Evolutionary conservation across 164 flowering plant genomes (phyloP).

Genomic region (Sextonia rubra): DNA sequence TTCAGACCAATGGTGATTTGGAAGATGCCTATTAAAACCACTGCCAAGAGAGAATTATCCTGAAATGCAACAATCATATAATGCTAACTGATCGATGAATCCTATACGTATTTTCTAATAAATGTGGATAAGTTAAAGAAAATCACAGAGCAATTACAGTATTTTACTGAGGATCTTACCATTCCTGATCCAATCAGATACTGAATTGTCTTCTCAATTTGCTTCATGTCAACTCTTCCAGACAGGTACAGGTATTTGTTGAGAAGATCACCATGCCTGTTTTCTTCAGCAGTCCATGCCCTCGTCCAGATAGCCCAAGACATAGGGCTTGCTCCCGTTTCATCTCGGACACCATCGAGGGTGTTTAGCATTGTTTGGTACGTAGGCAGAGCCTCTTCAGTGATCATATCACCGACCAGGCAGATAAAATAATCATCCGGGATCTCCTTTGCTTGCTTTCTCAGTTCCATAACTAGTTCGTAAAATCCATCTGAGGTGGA

Average conservation of each 20-base stretch:
- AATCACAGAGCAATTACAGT: not conserved
- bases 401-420: conserved; percentile 69
- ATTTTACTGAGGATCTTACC: conserved; percentile 32
- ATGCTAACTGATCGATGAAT: not conserved
- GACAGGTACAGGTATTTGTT: conserved; percentile 61
- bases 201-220: conserved; percentile 71
- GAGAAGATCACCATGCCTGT: conserved; percentile 58
- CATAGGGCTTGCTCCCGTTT: conserved; percentile 72
- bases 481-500: conserved; percentile 52
- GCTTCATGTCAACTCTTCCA: conserved; percentile 70
- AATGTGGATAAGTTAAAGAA: not conserved
- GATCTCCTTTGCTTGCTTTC: conserved; percentile 57
- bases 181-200: conserved; percentile 75
- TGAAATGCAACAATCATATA: not conserved
- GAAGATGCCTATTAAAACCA: too few relatives aligned
- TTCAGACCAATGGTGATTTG: too few relatives aligned
- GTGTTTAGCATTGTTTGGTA: conserved; percentile 55
- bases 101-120: not conserved
- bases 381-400: conserved; percentile 58
- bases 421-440: conserved; percentile 71
- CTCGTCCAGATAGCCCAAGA: conserved; percentile 78
- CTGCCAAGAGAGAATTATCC: not conserved
- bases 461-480: conserved; percentile 58
- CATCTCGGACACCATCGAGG: conserved; percentile 55
- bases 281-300: conserved; percentile 71